Percentiles rank a stretch among this genome's conserved stretches.
Evolutionary conservation across 2,329 filamentous ascomycete genomes (phyloP).

Genomic region (Cercospora brassicicola): DNA sequence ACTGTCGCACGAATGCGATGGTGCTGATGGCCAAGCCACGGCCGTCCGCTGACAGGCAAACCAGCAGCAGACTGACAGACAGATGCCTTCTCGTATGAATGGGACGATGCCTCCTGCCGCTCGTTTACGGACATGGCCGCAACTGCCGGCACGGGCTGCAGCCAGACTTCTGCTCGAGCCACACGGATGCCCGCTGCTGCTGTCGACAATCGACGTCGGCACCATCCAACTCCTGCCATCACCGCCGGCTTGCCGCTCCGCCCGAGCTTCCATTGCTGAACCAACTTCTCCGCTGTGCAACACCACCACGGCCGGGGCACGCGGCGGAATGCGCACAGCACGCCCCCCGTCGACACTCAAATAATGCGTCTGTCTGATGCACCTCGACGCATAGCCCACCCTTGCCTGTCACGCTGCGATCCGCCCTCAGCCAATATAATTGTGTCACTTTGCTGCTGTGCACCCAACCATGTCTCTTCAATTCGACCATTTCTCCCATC

Average conservation of each 20-base stretch:
- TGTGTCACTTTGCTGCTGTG: constrained; percentile 36
- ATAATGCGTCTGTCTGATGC: not conserved
- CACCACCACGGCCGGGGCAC: constrained; percentile 10
- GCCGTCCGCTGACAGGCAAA: constrained; percentile 14
- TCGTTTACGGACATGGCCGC: constrained; percentile 23
- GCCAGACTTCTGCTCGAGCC: not conserved
- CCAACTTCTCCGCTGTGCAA: constrained; percentile 13
- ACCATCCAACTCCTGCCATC: not conserved
- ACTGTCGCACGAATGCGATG: constrained; percentile 28
- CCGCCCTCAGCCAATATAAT: constrained; percentile 31
- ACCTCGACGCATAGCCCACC: constrained; percentile 18
- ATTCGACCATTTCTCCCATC: constrained; percentile 12
- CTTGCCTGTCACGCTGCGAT: constrained; percentile 21
- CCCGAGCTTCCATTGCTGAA: not conserved
- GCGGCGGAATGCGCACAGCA: constrained; percentile 15
- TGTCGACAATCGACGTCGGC: not conserved
- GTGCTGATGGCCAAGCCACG: constrained; percentile 16
- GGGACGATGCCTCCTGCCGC: constrained; percentile 12
- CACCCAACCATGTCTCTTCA: constrained; percentile 32
- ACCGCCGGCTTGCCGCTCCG: not conserved
- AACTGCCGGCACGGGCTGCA: not conserved
- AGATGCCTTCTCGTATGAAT: not conserved
- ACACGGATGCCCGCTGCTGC: not conserved
- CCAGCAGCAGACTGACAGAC: not conserved
- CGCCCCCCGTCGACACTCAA: constrained; percentile 15